Evolutionary conservation across 768 basidiomycete species (phyloP), one percentile per base, ranked within the genome.

Genomic region (Pleurotus citrinopileatus): DNA sequence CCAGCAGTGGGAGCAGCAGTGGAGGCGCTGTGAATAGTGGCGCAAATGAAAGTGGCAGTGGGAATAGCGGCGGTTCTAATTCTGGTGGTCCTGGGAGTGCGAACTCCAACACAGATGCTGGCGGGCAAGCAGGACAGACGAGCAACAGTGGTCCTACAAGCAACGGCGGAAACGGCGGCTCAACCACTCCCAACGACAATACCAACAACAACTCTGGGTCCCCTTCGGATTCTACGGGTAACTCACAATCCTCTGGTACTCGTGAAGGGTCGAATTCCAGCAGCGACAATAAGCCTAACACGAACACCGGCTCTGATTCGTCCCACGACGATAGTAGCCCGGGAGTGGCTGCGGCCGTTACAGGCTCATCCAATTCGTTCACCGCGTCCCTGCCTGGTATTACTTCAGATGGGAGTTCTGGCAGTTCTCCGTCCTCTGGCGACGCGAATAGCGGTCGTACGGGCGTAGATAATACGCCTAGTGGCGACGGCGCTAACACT

Each of bases 1-100:
- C 12, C 55, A 53, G 42, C 50, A 23, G 29, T 52, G 19, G 37
- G 54, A 48, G n/a, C 42, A 28, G 20, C 15, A 54, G 53, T n/a
- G 55, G 58, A 13, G 57, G 59, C 7, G 32, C 32, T 34, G 32
- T 34, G 10, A 59, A 57, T 54, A 55, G 42, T 29, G 40, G 57
- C 26, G 60, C 58, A 19, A 40, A 19, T 19, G 38, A n/a, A 13
- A 19, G 38, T 19, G 23, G 56, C 57, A 7, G 38, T 19, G 10
- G 13, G 38, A 40, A 40, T 19, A 40, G 19, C 38, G 5, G 38
- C 17, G 38, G 38, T 40, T 19, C 38, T 7, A 40, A n/a, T n/a
- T 15, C 38, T 19, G 17, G 17, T 40, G 38, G 2, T 7, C 38
- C 38, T 19, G 43, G 9, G 10, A 26, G 43, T 25, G 9, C 22